Evolutionary conservation across 2,329 filamentous ascomycete genomes (phyloP), one percentile per base, ranked within the genome.

Genomic region (Ambrosiella beaveri): DNA sequence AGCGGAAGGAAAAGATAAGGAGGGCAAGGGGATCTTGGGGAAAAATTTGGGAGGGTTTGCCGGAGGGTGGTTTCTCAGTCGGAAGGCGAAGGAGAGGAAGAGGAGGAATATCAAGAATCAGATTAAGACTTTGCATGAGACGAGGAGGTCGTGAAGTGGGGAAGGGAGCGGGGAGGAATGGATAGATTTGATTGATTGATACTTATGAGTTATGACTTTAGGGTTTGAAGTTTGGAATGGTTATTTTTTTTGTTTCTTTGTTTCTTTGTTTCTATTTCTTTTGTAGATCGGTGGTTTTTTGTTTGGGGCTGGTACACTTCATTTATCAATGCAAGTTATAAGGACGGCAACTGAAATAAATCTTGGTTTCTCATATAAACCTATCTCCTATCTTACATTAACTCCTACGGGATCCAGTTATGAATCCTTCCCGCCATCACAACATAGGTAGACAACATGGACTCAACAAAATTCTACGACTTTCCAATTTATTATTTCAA

Each of bases 21-120:
- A 15, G 5, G 15, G 47, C 4, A 51, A 51, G 27, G 19, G 47
- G 11, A 7, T 27, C 8, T 51, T 51, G 47, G 56, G 57, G 36
- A 41, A 52, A 11, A 54, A 55, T 27, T 41, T 61, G 12, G 59
- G 47, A 12, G 56, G 57, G 44, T 15, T 61, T 13, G 40, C 56
- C 6, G 56, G 58, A 15, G 49, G 55, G 8, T 53, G 56, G n/a
- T 61, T 61, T 40, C 39, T 61, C 37, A 58, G 51, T 5, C 58
- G 56, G 35, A 57, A 58, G 53, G 51, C 55, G 39, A 66, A 64
- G 45, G 70, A 73, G 56, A 66, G 65, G 61, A 64, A 68, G 60
- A 64, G 69, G 19, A 66, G 68, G 39, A 66, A 67, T 27, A 61
- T 74, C 52, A 68, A 68, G 63, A 67, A 66, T 45, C 68, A 67